Evolutionary conservation across 2,329 filamentous ascomycete species (phyloP), one percentile per base, ranked within the genome.

Genomic region (Aureobasidium vineae): DNA sequence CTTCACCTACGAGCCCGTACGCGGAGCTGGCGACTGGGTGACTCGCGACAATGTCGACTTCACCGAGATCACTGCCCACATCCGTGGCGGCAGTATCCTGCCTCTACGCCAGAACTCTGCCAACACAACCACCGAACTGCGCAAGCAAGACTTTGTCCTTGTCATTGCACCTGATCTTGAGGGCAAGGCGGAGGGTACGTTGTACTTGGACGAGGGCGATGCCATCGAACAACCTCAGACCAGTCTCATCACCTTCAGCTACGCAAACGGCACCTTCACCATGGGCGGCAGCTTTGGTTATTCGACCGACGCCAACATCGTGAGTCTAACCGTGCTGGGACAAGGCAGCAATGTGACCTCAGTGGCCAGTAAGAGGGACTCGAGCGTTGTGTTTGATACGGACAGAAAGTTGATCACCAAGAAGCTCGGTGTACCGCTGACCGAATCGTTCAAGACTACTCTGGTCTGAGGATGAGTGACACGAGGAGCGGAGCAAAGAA

Each of bases 181-280:
- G 61, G 89, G 88, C 3, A 84, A 79, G 7, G 91, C 91, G 0
- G 75, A 73, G 1, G 91, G 91, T 0, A 80, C 82, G 61, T 79
- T 95, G 66, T 95, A 93, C 74, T 78, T 95, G 5, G 91, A 95
- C 70, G 91, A 96, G 68, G 91, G 91, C 10, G 86, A 87, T 67
- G 87, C 84, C 31, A 71, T 93, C 59, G 78, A 84, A 67, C 90
- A 90, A 75, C 69, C 77, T 2, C 75, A 71, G 0, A 85, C 81
- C n/a, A 85, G 82, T 7, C 78, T 85, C 65, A 81, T 92, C 63
- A 75, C 78, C 16, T 90, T 93, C 70, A 71, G 74, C 10, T 93
- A 86, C 73, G 49, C 50, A 49, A 74, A 81, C 2, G 83, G 84
- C 40, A 77, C 78, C 66, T 80, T 90, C 28, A 77, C 70, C 5